Conservation (phyloP, 768 basidiomycete species). For the Grammothele lineata region DNA sequence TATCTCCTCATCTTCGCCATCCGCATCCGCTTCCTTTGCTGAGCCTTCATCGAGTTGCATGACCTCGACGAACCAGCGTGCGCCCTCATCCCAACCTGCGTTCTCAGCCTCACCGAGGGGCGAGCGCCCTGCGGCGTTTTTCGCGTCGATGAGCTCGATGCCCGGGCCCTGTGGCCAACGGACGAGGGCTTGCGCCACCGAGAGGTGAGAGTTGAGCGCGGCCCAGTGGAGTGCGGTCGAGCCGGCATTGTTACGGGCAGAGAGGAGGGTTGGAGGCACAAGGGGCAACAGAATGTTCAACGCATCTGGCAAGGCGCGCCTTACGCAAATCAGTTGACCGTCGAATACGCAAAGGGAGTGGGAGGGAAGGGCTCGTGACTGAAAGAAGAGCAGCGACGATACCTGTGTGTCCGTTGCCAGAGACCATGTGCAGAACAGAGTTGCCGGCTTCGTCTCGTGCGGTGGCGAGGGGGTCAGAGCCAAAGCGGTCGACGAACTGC, state of each 20-base stretch:
- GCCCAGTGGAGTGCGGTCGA: constrained; percentile 95
- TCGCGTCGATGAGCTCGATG: constrained; percentile 66
- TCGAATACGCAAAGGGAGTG: not conserved
- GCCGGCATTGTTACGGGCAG: constrained; percentile 60
- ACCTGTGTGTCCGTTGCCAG: constrained; percentile 89
- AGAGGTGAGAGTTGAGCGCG: constrained; percentile 74
- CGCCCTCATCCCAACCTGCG: constrained; percentile 79
- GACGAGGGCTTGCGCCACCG: constrained; percentile 55
- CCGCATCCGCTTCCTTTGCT: not conserved
- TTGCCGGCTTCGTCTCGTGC: constrained; percentile 76
- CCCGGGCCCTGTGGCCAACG: constrained; percentile 55
- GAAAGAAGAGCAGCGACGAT: constrained; percentile 27
- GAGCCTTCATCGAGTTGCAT: constrained; percentile 65
- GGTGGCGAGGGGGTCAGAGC: constrained; percentile 40
- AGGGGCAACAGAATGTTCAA: constrained; percentile 70
- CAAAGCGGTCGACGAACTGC: constrained; percentile 57
- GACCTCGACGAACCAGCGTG: constrained; percentile 74
- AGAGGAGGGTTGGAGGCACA: constrained; percentile 47
- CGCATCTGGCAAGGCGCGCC: constrained; percentile 57
- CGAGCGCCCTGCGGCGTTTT: constrained; percentile 67
- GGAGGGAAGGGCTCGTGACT: not conserved
- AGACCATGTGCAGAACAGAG: constrained; percentile 80
- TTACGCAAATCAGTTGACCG: constrained; percentile 41
- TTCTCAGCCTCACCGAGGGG: constrained; percentile 81
- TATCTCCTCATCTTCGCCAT: constrained; percentile 31